phyloP scores from a whole-genome alignment of 2,329 filamentous ascomycete genomes.

The Colletotrichum somersetense region DNA sequence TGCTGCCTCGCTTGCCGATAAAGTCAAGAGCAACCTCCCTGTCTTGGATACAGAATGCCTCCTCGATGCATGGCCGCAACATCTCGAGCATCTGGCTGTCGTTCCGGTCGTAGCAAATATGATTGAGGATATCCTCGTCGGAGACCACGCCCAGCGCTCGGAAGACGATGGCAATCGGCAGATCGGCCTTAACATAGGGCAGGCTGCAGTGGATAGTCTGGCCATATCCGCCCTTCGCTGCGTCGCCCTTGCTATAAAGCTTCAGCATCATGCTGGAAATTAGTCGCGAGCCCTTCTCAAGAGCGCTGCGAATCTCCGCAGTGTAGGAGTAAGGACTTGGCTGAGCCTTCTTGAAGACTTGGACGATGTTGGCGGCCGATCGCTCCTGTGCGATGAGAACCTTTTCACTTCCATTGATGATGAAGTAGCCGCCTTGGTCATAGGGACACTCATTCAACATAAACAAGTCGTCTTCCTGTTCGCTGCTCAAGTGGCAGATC shows the following conservation, averaged over 20 bases:
- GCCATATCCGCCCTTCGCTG: constrained; percentile 82
- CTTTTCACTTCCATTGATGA: constrained; percentile 99
- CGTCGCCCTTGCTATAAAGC: constrained; percentile 86
- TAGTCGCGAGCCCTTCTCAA: constrained; percentile 94
- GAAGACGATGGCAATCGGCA: constrained; percentile 96
- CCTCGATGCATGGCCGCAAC: constrained; percentile 96
- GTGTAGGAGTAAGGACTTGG: constrained; percentile 94
- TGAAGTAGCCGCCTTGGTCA: constrained; percentile 98
- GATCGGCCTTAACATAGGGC: constrained; percentile 93
- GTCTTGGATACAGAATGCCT: constrained; percentile 96
- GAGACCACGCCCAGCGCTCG: constrained; percentile 95
- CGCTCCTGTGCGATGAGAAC: constrained; percentile 98
- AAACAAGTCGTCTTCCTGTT: constrained; percentile 88
- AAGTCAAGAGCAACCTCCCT: constrained; percentile 94
- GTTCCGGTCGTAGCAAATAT: constrained; percentile 95
- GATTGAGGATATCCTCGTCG: constrained; percentile 97
- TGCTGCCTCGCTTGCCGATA: constrained; percentile 90
- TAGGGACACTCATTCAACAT: constrained; percentile 97
- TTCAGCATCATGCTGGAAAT: constrained; percentile 95
- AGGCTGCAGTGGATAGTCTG: constrained; percentile 91
- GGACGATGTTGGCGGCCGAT: constrained; percentile 97
- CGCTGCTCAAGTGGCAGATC: constrained; percentile 88
- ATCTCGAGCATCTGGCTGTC: constrained; percentile 98
- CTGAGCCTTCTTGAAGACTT: constrained; percentile 97
- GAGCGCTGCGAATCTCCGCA: constrained; percentile 94